Evolutionary conservation across 345 rosid species (phyloP).

Genomic region (Theobroma cacao): DNA sequence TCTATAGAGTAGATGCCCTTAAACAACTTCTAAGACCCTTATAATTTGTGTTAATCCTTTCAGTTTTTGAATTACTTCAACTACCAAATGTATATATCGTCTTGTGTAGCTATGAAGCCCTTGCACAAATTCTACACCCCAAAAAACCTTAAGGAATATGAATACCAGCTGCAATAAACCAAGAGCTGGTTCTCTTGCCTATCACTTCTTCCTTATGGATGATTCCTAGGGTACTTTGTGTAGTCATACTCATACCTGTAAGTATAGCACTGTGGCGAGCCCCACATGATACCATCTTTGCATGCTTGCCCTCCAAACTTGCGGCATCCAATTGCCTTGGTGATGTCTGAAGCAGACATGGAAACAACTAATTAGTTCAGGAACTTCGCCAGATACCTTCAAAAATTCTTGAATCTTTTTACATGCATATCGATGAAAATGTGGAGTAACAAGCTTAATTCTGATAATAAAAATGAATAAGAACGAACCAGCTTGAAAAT

Average conservation of each 20-base stretch:
- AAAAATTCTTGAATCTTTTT: not conserved
- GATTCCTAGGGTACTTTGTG: not conserved
- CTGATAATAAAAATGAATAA: not conserved
- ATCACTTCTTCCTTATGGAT: not conserved
- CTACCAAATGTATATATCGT: not conserved
- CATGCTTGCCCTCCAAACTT: slow-evolving; percentile 49
- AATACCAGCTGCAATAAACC: not conserved
- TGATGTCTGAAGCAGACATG: slow-evolving; percentile 35
- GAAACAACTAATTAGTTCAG: not conserved
- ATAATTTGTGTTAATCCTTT: not conserved
- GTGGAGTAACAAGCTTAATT: not conserved
- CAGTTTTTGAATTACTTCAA: not conserved
- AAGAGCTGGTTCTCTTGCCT: not conserved
- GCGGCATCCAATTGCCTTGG: slow-evolving; percentile 70
- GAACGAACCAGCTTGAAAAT: not conserved
- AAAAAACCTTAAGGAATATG: not conserved
- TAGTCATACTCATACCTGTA: slow-evolving; percentile 46
- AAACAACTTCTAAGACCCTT: not conserved
- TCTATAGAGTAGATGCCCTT: not conserved
- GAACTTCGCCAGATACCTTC: not conserved
- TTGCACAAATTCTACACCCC: not conserved
- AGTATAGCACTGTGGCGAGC: slow-evolving; percentile 74
- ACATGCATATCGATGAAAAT: not conserved
- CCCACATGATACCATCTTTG: slow-evolving; percentile 61
- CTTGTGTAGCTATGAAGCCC: not conserved